Conservation (phyloP, 2,329 filamentous ascomycete genomes). For the Diplodia seriata region DNA sequence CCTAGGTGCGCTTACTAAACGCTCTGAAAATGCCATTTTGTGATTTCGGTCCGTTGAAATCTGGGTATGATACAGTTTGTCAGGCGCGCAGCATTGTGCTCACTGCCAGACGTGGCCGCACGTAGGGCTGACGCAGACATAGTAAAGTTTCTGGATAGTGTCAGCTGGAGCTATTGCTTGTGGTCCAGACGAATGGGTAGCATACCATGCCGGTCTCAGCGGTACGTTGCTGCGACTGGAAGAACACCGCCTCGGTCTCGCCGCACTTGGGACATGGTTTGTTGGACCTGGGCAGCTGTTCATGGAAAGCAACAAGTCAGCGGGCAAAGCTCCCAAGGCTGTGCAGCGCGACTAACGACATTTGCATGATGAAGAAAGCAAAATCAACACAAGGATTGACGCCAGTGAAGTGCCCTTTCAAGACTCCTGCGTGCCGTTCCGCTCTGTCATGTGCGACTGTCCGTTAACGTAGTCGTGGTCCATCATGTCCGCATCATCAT, state of each 20-base stretch:
- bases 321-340: conserved; percentile 43
- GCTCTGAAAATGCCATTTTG: conserved; percentile 6
- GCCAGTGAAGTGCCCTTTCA: background rate
- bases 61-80: background rate
- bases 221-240: conserved; percentile 97
- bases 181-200: conserved; percentile 7
- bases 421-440: conserved; percentile 34
- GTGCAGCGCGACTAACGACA: conserved; percentile 32
- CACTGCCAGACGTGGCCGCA: conserved; percentile 83
- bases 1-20: background rate
- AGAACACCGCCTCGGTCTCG: conserved; percentile 93
- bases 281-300: conserved; percentile 88
- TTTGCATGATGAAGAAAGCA: conserved; percentile 21
- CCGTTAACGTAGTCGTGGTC: conserved; percentile 34
- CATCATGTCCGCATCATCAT: conserved; percentile 32
- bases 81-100: conserved; percentile 13
- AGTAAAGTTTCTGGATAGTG: conserved; percentile 56
- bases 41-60: conserved; percentile 1
- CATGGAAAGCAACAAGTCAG: conserved; percentile 56
- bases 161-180: conserved; percentile 42
- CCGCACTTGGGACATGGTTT: conserved; percentile 84
- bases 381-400: conserved; percentile 22
- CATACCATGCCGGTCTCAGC: conserved; percentile 98
- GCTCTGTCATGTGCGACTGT: conserved; percentile 28
- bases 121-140: conserved; percentile 88